Conservation (phyloP, 192 early-diverging fungal species). For the Tieghemiomyces parasiticus region DNA sequence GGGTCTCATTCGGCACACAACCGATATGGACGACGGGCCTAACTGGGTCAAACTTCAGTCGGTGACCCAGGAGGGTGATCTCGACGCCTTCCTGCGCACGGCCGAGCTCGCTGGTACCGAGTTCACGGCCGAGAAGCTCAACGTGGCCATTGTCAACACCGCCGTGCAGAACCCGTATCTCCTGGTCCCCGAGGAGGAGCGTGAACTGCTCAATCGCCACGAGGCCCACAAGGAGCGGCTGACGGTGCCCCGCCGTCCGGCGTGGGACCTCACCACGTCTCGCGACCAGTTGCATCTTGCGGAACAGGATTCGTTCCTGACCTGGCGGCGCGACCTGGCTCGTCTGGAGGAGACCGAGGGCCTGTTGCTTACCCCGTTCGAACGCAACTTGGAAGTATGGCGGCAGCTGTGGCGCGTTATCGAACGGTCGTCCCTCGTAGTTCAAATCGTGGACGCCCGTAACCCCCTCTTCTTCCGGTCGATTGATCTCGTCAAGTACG, state of each 20-base stretch:
- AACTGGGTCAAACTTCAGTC: constrained; percentile 81
- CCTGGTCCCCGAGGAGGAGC: constrained; percentile 60
- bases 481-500: constrained; percentile 80
- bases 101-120: constrained; percentile 91
- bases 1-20: constrained; percentile 41
- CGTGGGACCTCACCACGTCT: constrained; percentile 78
- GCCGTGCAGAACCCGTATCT: constrained; percentile 73
- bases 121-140: constrained; percentile 60
- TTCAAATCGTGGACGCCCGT: constrained; percentile 98
- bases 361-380: constrained; percentile 90
- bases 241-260: constrained; percentile 76
- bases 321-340: constrained; percentile 81
- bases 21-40: constrained; percentile 67
- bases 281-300: constrained; percentile 56
- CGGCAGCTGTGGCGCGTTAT: constrained; percentile 98
- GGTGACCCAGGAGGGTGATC: constrained; percentile 92
- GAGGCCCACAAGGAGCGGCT: constrained; percentile 54
- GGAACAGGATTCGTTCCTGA: constrained; percentile 80
- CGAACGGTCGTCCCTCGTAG: constrained; percentile 86
- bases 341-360: constrained; percentile 84
- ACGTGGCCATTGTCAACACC: constrained; percentile 66
- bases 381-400: constrained; percentile 98
- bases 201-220: constrained; percentile 59
- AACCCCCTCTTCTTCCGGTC: constrained; percentile 88
- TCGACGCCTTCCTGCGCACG: constrained; percentile 90